phyloP scores from a whole-genome alignment of 768 basidiomycete species.

The Mrakia frigida region DNA sequence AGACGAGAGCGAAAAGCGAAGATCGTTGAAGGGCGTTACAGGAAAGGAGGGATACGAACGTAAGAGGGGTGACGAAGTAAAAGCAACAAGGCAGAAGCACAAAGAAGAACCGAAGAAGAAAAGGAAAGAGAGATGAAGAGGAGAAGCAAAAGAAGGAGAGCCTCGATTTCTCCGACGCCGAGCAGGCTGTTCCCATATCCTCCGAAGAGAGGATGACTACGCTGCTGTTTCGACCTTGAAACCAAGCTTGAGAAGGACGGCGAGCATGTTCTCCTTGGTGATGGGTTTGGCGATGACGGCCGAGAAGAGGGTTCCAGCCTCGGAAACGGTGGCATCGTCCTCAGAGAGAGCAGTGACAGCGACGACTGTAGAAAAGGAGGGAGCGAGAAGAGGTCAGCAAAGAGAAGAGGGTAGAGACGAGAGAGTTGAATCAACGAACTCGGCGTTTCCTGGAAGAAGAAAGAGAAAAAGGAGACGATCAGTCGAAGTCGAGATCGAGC shows the following conservation, averaged over 20 bases:
- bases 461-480: background rate
- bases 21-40: background rate
- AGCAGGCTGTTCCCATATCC: background rate
- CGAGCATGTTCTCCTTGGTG: slow-evolving; percentile 75
- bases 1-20: too few species aligned
- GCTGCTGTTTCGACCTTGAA: slow-evolving; percentile 27
- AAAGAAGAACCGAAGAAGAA: background rate
- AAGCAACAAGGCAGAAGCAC: background rate
- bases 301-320: slow-evolving; percentile 43
- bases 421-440: background rate
- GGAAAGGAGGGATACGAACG: background rate
- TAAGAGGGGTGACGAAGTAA: background rate
- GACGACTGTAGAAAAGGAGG: slow-evolving; percentile 39
- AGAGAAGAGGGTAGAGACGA: background rate
- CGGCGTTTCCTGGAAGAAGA: background rate
- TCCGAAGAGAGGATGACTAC: background rate
- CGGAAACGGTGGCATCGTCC: slow-evolving; percentile 11
- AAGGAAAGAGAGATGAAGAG: background rate
- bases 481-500: background rate
- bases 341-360: slow-evolving; percentile 40
- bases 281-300: slow-evolving; percentile 74
- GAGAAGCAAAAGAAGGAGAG: background rate
- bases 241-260: slow-evolving; percentile 40
- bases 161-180: background rate
- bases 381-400: background rate